Evolutionary conservation across 2,329 filamentous ascomycete species (phyloP).

Genomic region (Fusarium sulawesiense): DNA sequence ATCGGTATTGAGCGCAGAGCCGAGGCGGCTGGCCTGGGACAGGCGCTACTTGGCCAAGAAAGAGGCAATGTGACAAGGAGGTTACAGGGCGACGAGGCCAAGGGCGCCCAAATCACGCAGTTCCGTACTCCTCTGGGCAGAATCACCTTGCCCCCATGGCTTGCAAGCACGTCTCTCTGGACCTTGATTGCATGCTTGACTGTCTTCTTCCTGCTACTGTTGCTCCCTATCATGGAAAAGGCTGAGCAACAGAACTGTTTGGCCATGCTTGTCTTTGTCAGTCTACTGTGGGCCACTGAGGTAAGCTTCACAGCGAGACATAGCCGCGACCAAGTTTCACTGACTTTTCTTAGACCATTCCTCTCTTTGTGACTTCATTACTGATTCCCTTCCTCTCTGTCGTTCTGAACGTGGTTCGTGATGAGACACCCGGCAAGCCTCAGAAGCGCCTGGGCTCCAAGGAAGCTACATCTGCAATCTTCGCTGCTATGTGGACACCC

Average conservation of each 20-base stretch:
- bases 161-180: constrained; percentile 84
- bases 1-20: constrained; percentile 97
- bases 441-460: constrained; percentile 80
- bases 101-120: constrained; percentile 70
- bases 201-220: constrained; percentile 79
- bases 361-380: constrained; percentile 94
- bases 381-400: constrained; percentile 95
- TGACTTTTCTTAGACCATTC: constrained; percentile 75
- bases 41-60: constrained; percentile 82
- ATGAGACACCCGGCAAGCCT: constrained; percentile 69
- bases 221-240: constrained; percentile 83
- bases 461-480: constrained; percentile 84
- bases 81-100: constrained; percentile 86
- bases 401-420: constrained; percentile 83
- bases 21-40: constrained; percentile 91
- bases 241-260: constrained; percentile 96
- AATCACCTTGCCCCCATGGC: constrained; percentile 81
- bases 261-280: constrained; percentile 93
- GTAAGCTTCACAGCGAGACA: constrained; percentile 57
- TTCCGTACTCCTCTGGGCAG: constrained; percentile 83
- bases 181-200: constrained; percentile 76
- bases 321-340: background rate
- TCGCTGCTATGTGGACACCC: constrained; percentile 97
- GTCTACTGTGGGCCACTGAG: constrained; percentile 95
- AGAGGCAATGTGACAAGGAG: constrained; percentile 74